A percentile compares a stretch with the other conserved stretches of the same genome.
Conservation (phyloP, 2,329 filamentous ascomycete species). For the Pleurostoma richardsiae region DNA sequence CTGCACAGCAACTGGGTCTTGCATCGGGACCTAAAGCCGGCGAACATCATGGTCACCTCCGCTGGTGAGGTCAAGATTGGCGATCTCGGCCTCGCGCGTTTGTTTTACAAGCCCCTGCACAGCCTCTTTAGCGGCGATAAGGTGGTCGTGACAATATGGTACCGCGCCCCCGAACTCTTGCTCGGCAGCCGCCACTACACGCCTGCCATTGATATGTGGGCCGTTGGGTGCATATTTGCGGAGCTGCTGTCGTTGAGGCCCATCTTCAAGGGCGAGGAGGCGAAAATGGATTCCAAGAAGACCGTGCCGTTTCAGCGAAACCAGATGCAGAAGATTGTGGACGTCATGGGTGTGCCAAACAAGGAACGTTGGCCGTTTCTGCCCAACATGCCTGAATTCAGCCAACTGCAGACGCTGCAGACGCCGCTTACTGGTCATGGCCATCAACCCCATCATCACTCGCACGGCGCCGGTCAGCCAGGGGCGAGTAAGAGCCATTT, state of each 20-base stretch:
- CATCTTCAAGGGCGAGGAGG: constrained; percentile 98
- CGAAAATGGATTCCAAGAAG: constrained; percentile 98
- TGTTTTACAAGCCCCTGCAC: constrained; percentile 92
- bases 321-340: constrained; percentile 98
- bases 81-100: constrained; percentile 82
- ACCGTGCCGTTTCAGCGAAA: constrained; percentile 95
- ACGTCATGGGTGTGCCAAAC: constrained; percentile 86
- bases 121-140: constrained; percentile 93
- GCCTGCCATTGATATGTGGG: constrained; percentile 95
- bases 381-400: constrained; percentile 80
- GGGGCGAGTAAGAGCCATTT: constrained; percentile 43
- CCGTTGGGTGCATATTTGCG: constrained; percentile 95
- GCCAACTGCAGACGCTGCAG: constrained; percentile 57
- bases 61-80: constrained; percentile 89
- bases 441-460: constrained; percentile 44
- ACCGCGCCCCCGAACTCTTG: constrained; percentile 88
- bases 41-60: constrained; percentile 98
- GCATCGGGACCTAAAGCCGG: constrained; percentile 75
- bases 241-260: constrained; percentile 85
- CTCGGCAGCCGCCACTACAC: constrained; percentile 95
- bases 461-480: constrained; percentile 18
- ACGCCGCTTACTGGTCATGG: constrained; percentile 44
- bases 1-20: constrained; percentile 96
- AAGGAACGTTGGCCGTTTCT: constrained; percentile 87
- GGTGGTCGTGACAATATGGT: constrained; percentile 99